These are phyloP conservation scores for Leptographium flavum DNA, from an alignment of 2,329 filamentous ascomycete species.

Conservation along the genomic window DNA sequence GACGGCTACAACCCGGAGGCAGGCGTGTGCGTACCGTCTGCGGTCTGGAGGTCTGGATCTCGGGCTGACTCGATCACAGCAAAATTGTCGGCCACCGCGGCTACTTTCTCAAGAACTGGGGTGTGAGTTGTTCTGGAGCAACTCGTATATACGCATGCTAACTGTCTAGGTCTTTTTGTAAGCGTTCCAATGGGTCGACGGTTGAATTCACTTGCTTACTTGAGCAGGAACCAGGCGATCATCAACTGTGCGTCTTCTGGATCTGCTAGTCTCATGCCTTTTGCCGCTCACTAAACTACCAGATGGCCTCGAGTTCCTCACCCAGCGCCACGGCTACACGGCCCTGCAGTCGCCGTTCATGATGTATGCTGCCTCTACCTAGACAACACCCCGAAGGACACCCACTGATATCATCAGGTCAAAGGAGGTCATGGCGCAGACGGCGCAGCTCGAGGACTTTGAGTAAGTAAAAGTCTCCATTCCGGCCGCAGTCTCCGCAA, in stretches of 20 bases:
- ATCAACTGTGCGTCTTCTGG: constrained; percentile 51
- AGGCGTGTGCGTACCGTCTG: constrained; percentile 36
- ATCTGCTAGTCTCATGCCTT: neutral
- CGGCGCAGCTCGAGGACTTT: constrained; percentile 90
- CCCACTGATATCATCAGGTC: constrained; percentile 20
- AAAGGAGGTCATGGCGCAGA: constrained; percentile 93
- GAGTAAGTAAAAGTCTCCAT: constrained; percentile 30
- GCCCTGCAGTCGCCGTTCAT: constrained; percentile 82
- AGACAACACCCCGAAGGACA: no score
- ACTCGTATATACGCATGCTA: neutral
- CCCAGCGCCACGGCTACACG: constrained; percentile 58
- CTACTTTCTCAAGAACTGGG: constrained; percentile 83
- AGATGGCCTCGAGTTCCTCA: constrained; percentile 69
- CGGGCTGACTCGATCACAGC: constrained; percentile 2
- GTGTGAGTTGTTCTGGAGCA: constrained; percentile 36
- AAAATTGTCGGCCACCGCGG: constrained; percentile 92
- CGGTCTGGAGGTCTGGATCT: neutral
- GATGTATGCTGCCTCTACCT: constrained; percentile 38
- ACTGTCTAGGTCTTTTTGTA: constrained; percentile 3
- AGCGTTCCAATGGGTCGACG: neutral
- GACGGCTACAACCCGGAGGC: constrained; percentile 89
- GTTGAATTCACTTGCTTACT: neutral
- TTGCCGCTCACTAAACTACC: neutral
- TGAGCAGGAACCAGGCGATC: constrained; percentile 60
- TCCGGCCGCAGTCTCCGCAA: neutral